Evolutionary conservation across 805 yeast species (phyloP), one percentile per base, ranked within the genome.

Genomic region (Komagataella ulmi): DNA sequence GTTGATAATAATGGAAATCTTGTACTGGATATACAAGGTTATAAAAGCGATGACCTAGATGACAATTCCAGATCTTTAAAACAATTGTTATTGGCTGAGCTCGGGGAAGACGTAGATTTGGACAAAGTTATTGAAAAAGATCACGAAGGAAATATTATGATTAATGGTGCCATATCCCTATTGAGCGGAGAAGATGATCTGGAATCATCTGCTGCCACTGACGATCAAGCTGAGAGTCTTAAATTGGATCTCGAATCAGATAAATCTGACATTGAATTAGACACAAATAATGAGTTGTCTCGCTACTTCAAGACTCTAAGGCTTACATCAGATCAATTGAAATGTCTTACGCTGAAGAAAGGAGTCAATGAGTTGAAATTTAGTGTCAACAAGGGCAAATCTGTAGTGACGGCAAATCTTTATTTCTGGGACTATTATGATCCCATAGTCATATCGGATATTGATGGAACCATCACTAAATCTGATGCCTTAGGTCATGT

Each of bases 401-500:
- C 97, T 1, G 72, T 81, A 36, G 79, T 91, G 8, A 72, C 70
- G 8, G 81, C 96, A 0, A 80, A 84, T 57, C 71, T 93, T 51
- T 91, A 75, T 61, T 74, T 88, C 45, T 93, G 99, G 99, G 80
- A 81, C 56, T 75, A 83, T 57, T 74, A 80, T 53, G 82, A 84
- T 0, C 97, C 98, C 1, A 85, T 93, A 46, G 99, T 93, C 6
- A 91, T 93, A 23, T 88, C 97, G 7, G 99, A 93, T 68, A 93
- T 93, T 53, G 99, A 93, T 65, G 99, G 99, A 17, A 93, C 99
- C 1, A 93, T 93, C 57, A 93, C 99, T 17, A 90, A 89, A 66
- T 89, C 97, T 0, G 99, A 93, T 69, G 99, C 99, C 0, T 71
- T 93, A 60, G 99, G 99, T 2, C 99, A 93, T 66, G 91, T 93